Percentiles rank a stretch among this genome's conserved stretches.
Conservation (phyloP, 176 grass and related monocot species). For the Aegilops bicornis region DNA sequence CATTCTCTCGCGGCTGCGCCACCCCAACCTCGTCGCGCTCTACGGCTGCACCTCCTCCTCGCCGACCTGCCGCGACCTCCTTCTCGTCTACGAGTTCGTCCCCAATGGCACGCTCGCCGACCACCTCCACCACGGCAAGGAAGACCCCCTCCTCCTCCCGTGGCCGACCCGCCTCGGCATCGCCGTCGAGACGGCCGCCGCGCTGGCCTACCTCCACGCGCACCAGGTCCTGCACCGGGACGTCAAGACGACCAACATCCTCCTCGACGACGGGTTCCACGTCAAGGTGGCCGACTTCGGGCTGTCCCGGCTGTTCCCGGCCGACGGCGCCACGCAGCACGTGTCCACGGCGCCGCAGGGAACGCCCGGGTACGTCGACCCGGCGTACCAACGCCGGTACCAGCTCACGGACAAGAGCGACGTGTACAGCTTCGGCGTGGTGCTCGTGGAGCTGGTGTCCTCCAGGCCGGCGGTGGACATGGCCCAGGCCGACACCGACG, state of each 20-base stretch:
- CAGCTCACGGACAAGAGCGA: slow-evolving; percentile 78
- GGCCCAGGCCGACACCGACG: slow-evolving; percentile 1
- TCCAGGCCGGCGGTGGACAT: slow-evolving; percentile 51
- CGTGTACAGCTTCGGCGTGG: slow-evolving; percentile 74
- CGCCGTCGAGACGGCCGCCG: slow-evolving; percentile 53
- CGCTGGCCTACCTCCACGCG: slow-evolving; percentile 51
- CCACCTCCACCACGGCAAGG: slow-evolving; percentile 36
- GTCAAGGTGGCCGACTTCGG: slow-evolving; percentile 78
- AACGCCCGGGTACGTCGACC: slow-evolving; percentile 64
- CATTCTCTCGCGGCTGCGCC: slow-evolving; percentile 59
- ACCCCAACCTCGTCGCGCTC: slow-evolving; percentile 57
- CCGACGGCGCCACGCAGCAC: slow-evolving; percentile 14
- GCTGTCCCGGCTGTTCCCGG: slow-evolving; percentile 49
- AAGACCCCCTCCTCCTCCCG: neutral
- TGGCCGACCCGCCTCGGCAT: slow-evolving; percentile 34
- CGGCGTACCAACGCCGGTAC: slow-evolving; percentile 49
- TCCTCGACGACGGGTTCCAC: slow-evolving; percentile 47
- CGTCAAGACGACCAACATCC: slow-evolving; percentile 67
- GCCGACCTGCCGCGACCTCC: slow-evolving; percentile 27
- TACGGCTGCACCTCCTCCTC: slow-evolving; percentile 54
- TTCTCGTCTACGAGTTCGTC: slow-evolving; percentile 74
- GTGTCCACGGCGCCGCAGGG: slow-evolving; percentile 70
- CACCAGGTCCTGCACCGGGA: slow-evolving; percentile 57
- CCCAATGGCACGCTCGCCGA: slow-evolving; percentile 66
- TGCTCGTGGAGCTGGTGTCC: slow-evolving; percentile 51